These are phyloP conservation scores for Apiotrichum siamense DNA, from an alignment of 1,284 basidiomycete species.

Conservation along the genomic window DNA sequence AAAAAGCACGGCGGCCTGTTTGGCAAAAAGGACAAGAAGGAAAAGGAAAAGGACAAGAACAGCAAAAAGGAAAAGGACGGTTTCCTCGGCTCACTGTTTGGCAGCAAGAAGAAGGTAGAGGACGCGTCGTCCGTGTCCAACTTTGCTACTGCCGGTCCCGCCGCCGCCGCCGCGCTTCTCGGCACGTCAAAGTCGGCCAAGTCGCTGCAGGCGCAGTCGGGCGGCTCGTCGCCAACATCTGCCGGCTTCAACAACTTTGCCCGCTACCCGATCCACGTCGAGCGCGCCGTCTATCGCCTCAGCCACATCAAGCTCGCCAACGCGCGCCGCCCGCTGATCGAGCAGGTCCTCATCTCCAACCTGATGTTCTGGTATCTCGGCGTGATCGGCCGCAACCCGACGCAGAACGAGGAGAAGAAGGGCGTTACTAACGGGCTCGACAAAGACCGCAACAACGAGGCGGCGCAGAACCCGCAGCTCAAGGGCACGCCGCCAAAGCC, in stretches of 20 bases:
- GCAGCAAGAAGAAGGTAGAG: conserved; percentile 72
- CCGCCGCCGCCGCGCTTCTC: conserved; percentile 72
- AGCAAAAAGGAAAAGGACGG: conserved; percentile 64
- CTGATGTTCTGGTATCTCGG: conserved; percentile 99
- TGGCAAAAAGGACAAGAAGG: conserved; percentile 59
- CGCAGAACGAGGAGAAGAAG: conserved; percentile 44
- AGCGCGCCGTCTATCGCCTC: conserved; percentile 92
- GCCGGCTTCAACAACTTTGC: conserved; percentile 60
- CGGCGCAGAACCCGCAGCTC: conserved; percentile 37
- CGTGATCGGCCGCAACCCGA: conserved; percentile 72
- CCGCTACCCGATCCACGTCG: conserved; percentile 95
- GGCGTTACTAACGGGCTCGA: conserved; percentile 44
- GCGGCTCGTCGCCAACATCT: conserved; percentile 50
- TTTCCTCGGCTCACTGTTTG: conserved; percentile 84
- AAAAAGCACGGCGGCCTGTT: conserved; percentile 55
- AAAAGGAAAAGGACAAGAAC: conserved; percentile 66
- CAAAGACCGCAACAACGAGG: conserved; percentile 34
- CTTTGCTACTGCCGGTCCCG: conserved; percentile 60
- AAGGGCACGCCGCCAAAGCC: conserved; percentile 43
- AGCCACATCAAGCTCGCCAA: conserved; percentile 99
- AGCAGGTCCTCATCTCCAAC: conserved; percentile 98
- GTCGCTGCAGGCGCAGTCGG: conserved; percentile 39
- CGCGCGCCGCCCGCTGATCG: conserved; percentile 88
- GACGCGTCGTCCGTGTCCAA: conserved; percentile 50
- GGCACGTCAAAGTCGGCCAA: conserved; percentile 74